These are phyloP conservation scores for Fusarium nodosum DNA, from an alignment of 2,329 filamentous ascomycete species.

Conservation along the genomic window DNA sequence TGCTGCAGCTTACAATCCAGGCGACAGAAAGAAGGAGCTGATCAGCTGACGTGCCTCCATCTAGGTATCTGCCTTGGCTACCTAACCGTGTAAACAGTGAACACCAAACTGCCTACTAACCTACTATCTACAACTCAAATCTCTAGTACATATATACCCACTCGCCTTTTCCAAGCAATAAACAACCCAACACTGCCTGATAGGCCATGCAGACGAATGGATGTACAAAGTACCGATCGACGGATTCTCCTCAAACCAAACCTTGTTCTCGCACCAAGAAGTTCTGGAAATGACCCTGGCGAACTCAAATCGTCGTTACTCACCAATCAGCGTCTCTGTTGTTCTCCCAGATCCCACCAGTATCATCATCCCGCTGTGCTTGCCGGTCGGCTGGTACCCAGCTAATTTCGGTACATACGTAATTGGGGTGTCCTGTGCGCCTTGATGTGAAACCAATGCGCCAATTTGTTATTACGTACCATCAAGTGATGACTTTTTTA, in stretches of 20 bases:
- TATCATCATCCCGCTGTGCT: constrained; percentile 42
- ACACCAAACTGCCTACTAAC: neutral
- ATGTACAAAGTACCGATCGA: constrained; percentile 46
- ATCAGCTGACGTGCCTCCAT: neutral
- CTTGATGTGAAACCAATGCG: constrained; percentile 29
- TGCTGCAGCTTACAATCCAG: neutral
- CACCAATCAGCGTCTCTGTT: constrained; percentile 35
- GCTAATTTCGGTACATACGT: constrained; percentile 41
- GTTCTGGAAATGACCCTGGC: constrained; percentile 48
- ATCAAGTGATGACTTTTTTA: constrained; percentile 15
- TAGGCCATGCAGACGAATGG: constrained; percentile 21
- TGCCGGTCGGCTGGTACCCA: constrained; percentile 41
- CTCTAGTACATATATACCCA: neutral
- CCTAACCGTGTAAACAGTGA: neutral
- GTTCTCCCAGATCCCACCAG: constrained; percentile 22
- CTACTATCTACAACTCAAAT: neutral
- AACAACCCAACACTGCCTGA: constrained; percentile 1
- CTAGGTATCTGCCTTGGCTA: neutral
- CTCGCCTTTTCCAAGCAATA: neutral
- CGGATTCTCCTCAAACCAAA: constrained; percentile 47
- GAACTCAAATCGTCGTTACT: constrained; percentile 17
- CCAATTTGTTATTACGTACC: constrained; percentile 20
- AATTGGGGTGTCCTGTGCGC: constrained; percentile 28
- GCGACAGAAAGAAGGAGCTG: neutral
- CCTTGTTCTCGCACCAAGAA: constrained; percentile 44